These are phyloP conservation scores for Sordaria brevicollis DNA, from an alignment of 495 filamentous ascomycete genomes.

Conservation along the genomic window DNA sequence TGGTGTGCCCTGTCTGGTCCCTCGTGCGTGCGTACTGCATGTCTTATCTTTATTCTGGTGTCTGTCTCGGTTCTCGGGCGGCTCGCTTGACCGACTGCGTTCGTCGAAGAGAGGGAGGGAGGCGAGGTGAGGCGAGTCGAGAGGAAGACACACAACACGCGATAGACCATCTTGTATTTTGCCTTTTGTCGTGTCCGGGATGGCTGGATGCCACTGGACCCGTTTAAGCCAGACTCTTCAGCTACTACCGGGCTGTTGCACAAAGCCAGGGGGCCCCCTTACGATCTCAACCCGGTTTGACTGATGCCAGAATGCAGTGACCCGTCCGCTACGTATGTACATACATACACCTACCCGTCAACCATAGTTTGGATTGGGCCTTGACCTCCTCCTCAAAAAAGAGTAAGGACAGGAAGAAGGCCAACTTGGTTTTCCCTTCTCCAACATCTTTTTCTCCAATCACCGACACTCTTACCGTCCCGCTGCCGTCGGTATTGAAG, in stretches of 20 bases:
- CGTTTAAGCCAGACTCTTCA: background rate
- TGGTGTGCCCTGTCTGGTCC: background rate
- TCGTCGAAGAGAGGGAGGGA: background rate
- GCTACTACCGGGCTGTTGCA: background rate
- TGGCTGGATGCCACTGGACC: background rate
- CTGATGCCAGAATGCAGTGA: background rate
- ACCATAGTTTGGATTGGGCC: background rate
- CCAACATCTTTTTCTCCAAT: background rate
- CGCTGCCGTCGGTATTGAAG: background rate
- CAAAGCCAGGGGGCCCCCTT: background rate
- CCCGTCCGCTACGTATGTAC: background rate
- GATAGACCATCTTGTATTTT: background rate
- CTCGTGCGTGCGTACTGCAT: background rate
- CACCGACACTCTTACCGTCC: background rate
- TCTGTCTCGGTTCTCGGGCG: background rate
- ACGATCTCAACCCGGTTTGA: background rate
- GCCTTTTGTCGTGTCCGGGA: background rate
- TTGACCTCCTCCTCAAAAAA: background rate
- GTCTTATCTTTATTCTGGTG: background rate
- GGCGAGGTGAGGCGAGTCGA: background rate
- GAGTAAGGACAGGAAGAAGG: background rate
- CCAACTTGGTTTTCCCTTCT: background rate
- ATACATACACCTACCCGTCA: background rate
- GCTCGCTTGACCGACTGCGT: background rate
- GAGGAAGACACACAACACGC: background rate